Evolutionary conservation across 1,284 basidiomycete species (phyloP).

Genomic region (Phellinidium pouzarii): DNA sequence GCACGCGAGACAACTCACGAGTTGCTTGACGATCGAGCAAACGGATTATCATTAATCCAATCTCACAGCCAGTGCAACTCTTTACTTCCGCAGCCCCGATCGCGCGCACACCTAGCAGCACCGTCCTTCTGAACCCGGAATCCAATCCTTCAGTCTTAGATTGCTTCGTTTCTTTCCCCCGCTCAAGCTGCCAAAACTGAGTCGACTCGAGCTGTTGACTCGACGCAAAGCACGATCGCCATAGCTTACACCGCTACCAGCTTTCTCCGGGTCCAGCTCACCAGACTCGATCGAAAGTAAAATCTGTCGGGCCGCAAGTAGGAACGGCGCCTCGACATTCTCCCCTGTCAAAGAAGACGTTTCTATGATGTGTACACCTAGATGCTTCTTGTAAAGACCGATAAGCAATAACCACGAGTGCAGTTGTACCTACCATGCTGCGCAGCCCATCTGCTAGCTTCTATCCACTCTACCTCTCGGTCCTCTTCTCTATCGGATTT

Average conservation of each 20-base stretch:
- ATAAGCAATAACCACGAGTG: conserved; percentile 18
- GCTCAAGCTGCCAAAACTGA: conserved; percentile 71
- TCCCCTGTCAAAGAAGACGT: conserved; percentile 89
- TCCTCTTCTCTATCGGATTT: conserved; percentile 94
- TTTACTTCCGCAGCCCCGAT: neutral
- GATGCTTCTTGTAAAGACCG: conserved; percentile 11
- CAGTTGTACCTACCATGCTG: conserved; percentile 76
- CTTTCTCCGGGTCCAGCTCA: conserved; percentile 84
- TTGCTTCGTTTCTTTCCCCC: conserved; percentile 52
- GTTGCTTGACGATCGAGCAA: neutral
- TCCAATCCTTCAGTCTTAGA: conserved; percentile 53
- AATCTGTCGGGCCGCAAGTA: conserved; percentile 85
- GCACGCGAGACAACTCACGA: neutral
- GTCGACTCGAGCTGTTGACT: conserved; percentile 76
- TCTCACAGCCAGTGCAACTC: neutral
- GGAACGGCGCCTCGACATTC: conserved; percentile 91
- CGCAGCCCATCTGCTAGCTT: conserved; percentile 91
- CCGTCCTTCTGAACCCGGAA: conserved; percentile 38
- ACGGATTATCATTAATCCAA: conserved; percentile 4
- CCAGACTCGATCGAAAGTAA: conserved; percentile 92
- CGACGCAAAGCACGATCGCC: conserved; percentile 87
- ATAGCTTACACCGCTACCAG: conserved; percentile 92
- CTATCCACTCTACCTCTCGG: conserved; percentile 89
- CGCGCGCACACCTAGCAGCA: conserved; percentile 21
- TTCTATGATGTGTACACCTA: conserved; percentile 90